Conservation (phyloP, 2,329 filamentous ascomycete genomes). For the Gnomoniopsis smithogilvyi region DNA sequence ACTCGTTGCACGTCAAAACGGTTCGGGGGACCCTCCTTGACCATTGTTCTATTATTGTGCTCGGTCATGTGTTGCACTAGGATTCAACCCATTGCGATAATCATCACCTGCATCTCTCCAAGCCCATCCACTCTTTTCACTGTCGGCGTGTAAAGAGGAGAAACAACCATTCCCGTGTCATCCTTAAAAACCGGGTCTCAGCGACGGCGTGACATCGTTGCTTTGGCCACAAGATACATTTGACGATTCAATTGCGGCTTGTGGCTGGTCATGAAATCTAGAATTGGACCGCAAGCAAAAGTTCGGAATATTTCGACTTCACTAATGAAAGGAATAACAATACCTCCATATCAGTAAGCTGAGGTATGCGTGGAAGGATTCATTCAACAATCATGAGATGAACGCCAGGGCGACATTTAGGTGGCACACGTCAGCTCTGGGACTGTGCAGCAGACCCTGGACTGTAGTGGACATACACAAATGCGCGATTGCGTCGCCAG, state of each 20-base stretch:
- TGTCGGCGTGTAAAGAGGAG: not conserved
- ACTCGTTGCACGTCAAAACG: not conserved
- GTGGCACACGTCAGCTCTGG: not conserved
- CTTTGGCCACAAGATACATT: not conserved
- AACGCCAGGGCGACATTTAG: not conserved
- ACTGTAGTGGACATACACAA: not conserved
- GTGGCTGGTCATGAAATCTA: not conserved
- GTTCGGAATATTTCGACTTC: not conserved
- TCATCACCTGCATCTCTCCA: not conserved
- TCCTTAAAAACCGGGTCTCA: not conserved
- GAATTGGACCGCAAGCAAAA: not conserved
- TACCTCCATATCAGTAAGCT: not conserved
- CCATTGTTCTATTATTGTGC: not conserved
- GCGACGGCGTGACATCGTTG: not conserved
- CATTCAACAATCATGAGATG: not conserved
- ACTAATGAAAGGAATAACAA: not conserved
- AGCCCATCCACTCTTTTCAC: conserved; percentile 1
- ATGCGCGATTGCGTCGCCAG: not conserved
- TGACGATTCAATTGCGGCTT: conserved; percentile 1
- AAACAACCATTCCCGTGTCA: too few relatives aligned
- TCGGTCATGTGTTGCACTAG: not conserved
- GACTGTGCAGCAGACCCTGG: not conserved
- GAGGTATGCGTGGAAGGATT: not conserved
- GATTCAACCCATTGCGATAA: not conserved
- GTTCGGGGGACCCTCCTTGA: not conserved